A percentile compares a stretch with the other conserved stretches of the same genome.
These are phyloP conservation scores for Corymbia maculata DNA, from an alignment of 345 rosid genomes.

Conservation along the genomic window DNA sequence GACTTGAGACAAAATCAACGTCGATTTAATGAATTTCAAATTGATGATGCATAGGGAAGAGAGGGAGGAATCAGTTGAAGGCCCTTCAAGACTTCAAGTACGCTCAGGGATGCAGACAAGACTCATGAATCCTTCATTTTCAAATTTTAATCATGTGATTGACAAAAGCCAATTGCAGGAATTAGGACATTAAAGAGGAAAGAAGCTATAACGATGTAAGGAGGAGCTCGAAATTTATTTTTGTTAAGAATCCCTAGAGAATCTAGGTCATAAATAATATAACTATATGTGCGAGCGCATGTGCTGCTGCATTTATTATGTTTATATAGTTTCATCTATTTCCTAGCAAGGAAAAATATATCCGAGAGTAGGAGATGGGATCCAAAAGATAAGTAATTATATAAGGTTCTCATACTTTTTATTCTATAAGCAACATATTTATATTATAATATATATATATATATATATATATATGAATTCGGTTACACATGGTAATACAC, in stretches of 20 bases:
- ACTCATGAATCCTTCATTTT: not conserved
- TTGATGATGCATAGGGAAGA: not conserved
- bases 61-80: not conserved
- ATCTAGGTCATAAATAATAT: not conserved
- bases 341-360: too few species aligned
- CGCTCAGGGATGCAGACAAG: not conserved
- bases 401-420: too few species aligned
- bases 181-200: not conserved
- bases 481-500: too few species aligned
- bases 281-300: too few species aligned
- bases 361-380: too few species aligned
- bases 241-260: not conserved
- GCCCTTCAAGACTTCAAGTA: not conserved
- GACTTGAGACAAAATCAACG: not conserved
- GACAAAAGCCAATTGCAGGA: not conserved
- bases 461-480: not conserved
- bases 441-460: too few species aligned
- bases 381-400: too few species aligned
- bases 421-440: too few species aligned
- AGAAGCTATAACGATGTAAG: not conserved
- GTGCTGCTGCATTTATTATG: too few species aligned
- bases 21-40: not conserved
- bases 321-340: too few species aligned
- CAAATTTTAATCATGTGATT: not conserved
- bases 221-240: not conserved